Evolutionary conservation across 169 alveolate genomes (phyloP).

Genomic region (Plasmodium gallinaceum): DNA sequence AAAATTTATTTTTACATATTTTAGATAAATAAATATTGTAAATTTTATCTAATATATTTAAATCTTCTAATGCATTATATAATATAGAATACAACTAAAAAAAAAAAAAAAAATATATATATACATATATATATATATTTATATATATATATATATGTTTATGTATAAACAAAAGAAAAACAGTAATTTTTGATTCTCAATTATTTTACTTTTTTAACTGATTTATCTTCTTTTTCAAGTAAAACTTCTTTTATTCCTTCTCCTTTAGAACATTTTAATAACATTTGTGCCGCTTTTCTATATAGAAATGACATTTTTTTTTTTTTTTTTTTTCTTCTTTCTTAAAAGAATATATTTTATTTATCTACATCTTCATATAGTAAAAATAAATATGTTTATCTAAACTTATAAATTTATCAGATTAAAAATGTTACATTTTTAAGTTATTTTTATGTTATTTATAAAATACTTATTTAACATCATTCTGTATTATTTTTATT

Average conservation of each 20-base stretch:
- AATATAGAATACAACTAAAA: conserved; percentile 28
- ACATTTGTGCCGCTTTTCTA: conserved; percentile 64
- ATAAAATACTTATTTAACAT: no score
- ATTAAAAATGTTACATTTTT: background rate
- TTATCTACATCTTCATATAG: background rate
- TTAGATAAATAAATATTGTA: conserved; percentile 28
- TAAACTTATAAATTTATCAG: background rate
- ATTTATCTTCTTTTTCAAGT: conserved; percentile 38
- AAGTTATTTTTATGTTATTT: background rate
- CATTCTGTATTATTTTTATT: no score
- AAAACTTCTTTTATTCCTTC: conserved; percentile 48
- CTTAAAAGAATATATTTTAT: background rate
- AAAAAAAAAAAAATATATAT: background rate
- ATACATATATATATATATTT: background rate
- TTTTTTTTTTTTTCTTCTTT: background rate
- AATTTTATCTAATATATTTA: conserved; percentile 24
- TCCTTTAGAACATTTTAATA: conserved; percentile 25
- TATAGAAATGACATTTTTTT: conserved; percentile 58
- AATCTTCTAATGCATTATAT: conserved; percentile 44
- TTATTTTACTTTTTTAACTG: conserved; percentile 37
- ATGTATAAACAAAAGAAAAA: background rate
- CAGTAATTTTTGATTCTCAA: background rate
- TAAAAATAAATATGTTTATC: background rate
- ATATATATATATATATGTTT: background rate
- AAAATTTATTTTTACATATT: conserved; percentile 51